A percentile compares a stretch with the other conserved stretches of the same genome.
These are phyloP conservation scores for Akanthomyces dipterigenus DNA, from an alignment of 2,329 filamentous ascomycete species.

Conservation along the genomic window DNA sequence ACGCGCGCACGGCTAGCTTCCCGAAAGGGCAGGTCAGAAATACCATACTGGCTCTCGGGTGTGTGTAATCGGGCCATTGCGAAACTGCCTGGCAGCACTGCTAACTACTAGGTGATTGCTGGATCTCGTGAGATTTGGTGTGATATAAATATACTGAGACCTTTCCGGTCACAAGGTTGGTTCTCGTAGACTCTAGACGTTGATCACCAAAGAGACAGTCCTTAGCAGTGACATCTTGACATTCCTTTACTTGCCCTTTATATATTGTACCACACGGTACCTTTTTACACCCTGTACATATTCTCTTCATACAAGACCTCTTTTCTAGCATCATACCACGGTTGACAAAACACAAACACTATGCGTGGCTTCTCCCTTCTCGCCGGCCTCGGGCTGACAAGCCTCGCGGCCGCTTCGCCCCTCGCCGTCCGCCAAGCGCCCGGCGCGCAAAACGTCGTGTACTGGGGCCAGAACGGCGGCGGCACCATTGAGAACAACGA, in stretches of 20 bases:
- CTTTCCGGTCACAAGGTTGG: neutral
- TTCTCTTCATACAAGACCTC: neutral
- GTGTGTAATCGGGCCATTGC: neutral
- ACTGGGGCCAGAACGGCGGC: slow-evolving; percentile 25
- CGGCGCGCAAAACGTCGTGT: slow-evolving; percentile 25
- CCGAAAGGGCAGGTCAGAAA: slow-evolving; percentile 8
- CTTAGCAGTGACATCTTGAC: neutral
- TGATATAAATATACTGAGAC: neutral
- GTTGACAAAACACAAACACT: neutral
- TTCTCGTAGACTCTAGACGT: neutral
- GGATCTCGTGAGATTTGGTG: neutral
- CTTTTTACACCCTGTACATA: neutral
- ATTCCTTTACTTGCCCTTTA: neutral
- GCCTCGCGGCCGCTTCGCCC: slow-evolving; percentile 13
- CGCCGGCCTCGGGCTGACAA: slow-evolving; percentile 15
- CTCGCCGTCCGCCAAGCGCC: slow-evolving; percentile 9
- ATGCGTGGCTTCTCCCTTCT: slow-evolving; percentile 14
- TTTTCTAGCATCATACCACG: neutral
- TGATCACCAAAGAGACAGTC: slow-evolving; percentile 1
- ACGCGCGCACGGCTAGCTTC: neutral
- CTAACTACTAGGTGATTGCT: neutral
- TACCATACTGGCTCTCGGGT: neutral
- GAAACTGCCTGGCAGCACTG: neutral
- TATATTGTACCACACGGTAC: neutral
- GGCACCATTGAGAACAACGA: slow-evolving; percentile 28